These are phyloP conservation scores for Termitomyces sp. DNA, from an alignment of 768 basidiomycete genomes.

Conservation along the genomic window DNA sequence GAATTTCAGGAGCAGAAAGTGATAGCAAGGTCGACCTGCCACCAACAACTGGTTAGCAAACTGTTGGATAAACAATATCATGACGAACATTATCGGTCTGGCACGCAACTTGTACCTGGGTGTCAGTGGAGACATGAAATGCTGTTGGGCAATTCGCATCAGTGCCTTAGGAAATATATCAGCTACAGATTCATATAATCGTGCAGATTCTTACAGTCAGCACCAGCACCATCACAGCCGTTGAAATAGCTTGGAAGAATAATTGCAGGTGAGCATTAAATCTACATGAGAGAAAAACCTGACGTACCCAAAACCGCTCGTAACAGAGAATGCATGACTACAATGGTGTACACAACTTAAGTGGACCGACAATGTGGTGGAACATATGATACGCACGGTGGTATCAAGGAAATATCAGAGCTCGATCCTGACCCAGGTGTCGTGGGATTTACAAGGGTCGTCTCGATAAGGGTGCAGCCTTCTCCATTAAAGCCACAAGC, in stretches of 20 bases:
- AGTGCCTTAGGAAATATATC: slow-evolving; percentile 22
- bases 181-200: background rate
- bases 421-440: slow-evolving; percentile 25
- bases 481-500: slow-evolving; percentile 33
- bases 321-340: slow-evolving; percentile 35
- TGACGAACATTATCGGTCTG: slow-evolving; percentile 4
- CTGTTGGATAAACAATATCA: background rate
- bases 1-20: slow-evolving; percentile 12
- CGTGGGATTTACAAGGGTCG: slow-evolving; percentile 29
- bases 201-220: slow-evolving; percentile 28
- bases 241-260: slow-evolving; percentile 29
- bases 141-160: slow-evolving; percentile 28
- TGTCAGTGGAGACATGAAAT: slow-evolving; percentile 29
- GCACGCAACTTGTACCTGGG: slow-evolving; percentile 27
- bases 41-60: background rate
- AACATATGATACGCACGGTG: slow-evolving; percentile 30
- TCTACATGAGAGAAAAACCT: background rate
- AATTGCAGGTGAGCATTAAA: background rate
- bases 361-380: background rate
- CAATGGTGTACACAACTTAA: background rate
- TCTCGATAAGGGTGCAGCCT: slow-evolving; percentile 31
- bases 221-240: slow-evolving; percentile 37
- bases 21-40: slow-evolving; percentile 13
- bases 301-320: slow-evolving; percentile 32
- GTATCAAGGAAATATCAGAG: slow-evolving; percentile 33